Conservation (phyloP, 768 basidiomycete species). For the Hericium coralloides region DNA sequence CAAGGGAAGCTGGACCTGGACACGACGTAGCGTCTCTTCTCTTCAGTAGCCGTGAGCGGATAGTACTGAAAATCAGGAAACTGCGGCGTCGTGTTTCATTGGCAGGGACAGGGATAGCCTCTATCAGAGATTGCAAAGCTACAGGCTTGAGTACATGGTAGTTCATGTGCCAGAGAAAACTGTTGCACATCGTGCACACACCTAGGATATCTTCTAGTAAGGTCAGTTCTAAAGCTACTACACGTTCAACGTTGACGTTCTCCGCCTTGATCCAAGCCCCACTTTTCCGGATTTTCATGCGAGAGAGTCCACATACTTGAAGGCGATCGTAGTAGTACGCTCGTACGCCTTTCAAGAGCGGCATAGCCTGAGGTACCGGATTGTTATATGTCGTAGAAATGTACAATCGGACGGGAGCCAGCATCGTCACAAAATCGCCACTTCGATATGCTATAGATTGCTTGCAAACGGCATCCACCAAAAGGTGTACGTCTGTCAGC, state of each 20-base stretch:
- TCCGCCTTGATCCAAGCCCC: not conserved
- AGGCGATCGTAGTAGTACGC: not conserved
- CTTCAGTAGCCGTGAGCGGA: too few relatives aligned
- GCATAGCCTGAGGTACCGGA: not conserved
- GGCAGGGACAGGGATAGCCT: too few relatives aligned
- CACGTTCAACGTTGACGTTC: not conserved
- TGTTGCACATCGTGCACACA: too few relatives aligned
- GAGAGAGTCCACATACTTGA: too few relatives aligned
- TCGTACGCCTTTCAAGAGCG: not conserved
- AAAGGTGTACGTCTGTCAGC: not conserved
- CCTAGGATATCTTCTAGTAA: conserved; percentile 25
- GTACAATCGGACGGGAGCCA: not conserved
- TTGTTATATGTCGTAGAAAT: not conserved
- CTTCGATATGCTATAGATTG: not conserved
- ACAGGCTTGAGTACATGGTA: too few relatives aligned
- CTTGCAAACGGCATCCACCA: not conserved
- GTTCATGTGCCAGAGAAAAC: too few relatives aligned
- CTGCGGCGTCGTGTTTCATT: too few relatives aligned
- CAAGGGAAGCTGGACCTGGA: too few relatives aligned
- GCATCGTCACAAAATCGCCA: not conserved
- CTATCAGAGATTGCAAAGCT: too few relatives aligned
- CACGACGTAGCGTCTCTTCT: too few relatives aligned
- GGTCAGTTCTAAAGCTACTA: not conserved
- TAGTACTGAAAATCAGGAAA: too few relatives aligned
- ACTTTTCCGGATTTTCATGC: not conserved